phyloP scores from a whole-genome alignment of 768 basidiomycete species.

The Gautieria morchelliformis region DNA sequence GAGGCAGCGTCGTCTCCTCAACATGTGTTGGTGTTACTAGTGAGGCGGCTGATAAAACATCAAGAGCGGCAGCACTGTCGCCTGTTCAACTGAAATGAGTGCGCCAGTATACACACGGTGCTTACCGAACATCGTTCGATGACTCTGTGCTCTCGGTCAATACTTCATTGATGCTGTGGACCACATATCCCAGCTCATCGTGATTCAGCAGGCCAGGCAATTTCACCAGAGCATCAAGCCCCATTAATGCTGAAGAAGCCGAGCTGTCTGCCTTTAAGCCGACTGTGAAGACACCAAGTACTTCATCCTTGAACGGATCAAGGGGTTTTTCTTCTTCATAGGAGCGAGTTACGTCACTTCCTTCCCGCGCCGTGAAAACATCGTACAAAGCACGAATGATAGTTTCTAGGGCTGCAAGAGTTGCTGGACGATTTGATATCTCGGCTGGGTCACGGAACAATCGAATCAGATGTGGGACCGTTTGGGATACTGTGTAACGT shows the following conservation, averaged over 20 bases:
- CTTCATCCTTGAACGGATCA: slow-evolving; percentile 60
- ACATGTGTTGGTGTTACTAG: slow-evolving; percentile 52
- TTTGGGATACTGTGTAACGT: slow-evolving; percentile 55
- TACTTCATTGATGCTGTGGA: slow-evolving; percentile 66
- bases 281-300: slow-evolving; percentile 54
- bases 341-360: slow-evolving; percentile 32
- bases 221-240: slow-evolving; percentile 56
- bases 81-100: neutral
- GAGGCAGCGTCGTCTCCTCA: slow-evolving; percentile 65
- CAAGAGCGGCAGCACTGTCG: slow-evolving; percentile 48
- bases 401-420: slow-evolving; percentile 47
- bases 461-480: slow-evolving; percentile 64
- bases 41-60: slow-evolving; percentile 56
- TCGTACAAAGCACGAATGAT: slow-evolving; percentile 36
- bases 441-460: slow-evolving; percentile 70
- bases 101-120: slow-evolving; percentile 14
- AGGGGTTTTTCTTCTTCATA: slow-evolving; percentile 31
- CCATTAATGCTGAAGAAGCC: slow-evolving; percentile 51
- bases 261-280: slow-evolving; percentile 46
- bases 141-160: slow-evolving; percentile 43
- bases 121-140: slow-evolving; percentile 46
- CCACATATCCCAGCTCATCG: slow-evolving; percentile 70
- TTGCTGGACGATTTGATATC: slow-evolving; percentile 51
- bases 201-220: slow-evolving; percentile 53
- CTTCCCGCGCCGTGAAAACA: slow-evolving; percentile 31